These are phyloP conservation scores for Rutstroemia sp. DNA, from an alignment of 2,329 filamentous ascomycete species.

Conservation along the genomic window DNA sequence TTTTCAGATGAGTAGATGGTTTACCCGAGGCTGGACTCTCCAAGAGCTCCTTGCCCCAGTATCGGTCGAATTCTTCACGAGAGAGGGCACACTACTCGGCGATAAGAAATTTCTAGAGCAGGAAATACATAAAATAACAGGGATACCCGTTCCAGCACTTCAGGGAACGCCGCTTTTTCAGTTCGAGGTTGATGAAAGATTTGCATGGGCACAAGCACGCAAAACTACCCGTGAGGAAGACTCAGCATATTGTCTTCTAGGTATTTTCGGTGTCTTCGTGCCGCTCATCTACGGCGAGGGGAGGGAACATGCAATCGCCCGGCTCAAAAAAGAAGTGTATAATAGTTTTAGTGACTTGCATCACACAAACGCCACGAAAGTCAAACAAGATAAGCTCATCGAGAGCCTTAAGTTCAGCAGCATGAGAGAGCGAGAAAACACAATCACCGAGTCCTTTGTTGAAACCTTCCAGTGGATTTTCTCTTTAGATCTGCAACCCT, in stretches of 20 bases:
- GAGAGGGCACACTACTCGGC: neutral
- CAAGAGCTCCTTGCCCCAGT: neutral
- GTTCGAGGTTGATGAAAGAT: neutral
- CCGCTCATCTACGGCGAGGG: neutral
- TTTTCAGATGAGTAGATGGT: neutral
- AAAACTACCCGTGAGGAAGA: neutral
- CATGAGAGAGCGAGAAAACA: too few species aligned
- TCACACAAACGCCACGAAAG: too few species aligned
- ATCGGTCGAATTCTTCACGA: neutral
- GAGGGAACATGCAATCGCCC: neutral
- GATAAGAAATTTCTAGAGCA: neutral
- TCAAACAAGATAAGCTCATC: too few species aligned
- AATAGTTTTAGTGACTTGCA: too few species aligned
- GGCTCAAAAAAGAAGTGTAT: neutral
- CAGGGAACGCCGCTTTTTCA: neutral
- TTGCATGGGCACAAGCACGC: neutral
- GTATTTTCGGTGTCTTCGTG: neutral
- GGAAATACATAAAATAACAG: neutral
- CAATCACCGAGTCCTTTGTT: too few species aligned
- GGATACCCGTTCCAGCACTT: neutral
- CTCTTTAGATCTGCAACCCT: neutral
- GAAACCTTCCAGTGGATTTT: too few species aligned
- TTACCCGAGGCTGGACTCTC: neutral
- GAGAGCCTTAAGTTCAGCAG: too few species aligned
- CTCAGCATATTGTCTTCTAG: neutral